Base-by-base conservation (phyloP, 345 rosid species). In the Noccaea bulbosa region DNA sequence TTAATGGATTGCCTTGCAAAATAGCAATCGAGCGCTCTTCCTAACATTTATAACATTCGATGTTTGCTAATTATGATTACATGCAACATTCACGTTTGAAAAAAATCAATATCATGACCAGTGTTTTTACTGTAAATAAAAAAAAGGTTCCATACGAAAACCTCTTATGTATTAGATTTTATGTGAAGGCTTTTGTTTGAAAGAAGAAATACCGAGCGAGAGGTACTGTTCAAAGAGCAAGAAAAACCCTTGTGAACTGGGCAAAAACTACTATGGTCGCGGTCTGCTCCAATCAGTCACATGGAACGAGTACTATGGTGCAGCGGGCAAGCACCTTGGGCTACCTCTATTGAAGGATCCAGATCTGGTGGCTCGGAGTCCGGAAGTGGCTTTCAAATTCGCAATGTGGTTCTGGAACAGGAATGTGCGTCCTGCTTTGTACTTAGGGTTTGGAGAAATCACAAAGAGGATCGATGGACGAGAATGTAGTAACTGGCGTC, bases 341-440 rank as follows among this genome's bases (percentile, higher is more conserved):
- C 65, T 84, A 5, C 79, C 82, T 14, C 73, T 77, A 11, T 48
- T 82, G 39, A 45, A 48, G 45, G 30, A 81, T 45, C 86, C 89
- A 1, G 85, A 79, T 43, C 46, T 57, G 0, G 86, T 83, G 38
- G 77, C 79, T 27, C 77, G 41, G 10, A 70, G 62, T 51, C 40
- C 72, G 0, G 39, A 8, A 27, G 66, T 75, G 34, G 77, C 89
- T 3, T 85, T 83, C 67, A 82, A 73, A 70, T 75, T 80, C 0
- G 76, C 80, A 3, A 24, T 85, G 46, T 85, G 86, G 86, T 85
- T 72, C 41, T 85, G 86, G 89, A 83, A 72, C 71, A 70, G 53
- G 54, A 80, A 80, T 6, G 79, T 67, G 60, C 83, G 71, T 47
- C 66, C 83, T 3, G 70, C 70, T 5, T 11, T 81, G 8, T 51